These are phyloP conservation scores for Chaetomium olivaceum DNA, from an alignment of 2,329 filamentous ascomycete species.

Conservation along the genomic window DNA sequence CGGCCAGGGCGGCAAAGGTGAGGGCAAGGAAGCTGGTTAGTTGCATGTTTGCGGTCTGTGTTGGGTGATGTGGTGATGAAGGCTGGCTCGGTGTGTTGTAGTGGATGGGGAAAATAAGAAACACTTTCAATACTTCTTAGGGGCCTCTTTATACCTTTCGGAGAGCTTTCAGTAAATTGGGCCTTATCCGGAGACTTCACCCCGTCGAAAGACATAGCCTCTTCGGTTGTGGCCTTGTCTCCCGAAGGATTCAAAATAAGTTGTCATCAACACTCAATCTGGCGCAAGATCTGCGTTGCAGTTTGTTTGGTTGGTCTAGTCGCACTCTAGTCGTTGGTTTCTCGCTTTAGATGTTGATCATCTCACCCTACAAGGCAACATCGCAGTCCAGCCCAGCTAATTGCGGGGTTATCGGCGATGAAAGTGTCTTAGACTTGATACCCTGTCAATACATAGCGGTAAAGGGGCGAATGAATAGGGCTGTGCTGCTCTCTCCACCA, in stretches of 20 bases:
- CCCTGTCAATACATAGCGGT: background rate
- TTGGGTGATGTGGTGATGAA: background rate
- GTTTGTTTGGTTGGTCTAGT: background rate
- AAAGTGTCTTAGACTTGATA: background rate
- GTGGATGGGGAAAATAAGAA: background rate
- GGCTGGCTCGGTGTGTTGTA: background rate
- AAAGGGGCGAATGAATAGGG: background rate
- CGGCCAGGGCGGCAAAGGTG: slow-evolving; percentile 2
- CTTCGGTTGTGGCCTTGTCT: background rate
- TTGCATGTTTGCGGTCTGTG: slow-evolving; percentile 2
- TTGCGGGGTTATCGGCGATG: background rate
- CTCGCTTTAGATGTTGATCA: background rate
- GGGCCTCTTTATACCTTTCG: background rate
- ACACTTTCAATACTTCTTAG: background rate
- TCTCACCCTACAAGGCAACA: background rate
- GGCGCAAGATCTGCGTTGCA: background rate
- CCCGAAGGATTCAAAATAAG: background rate
- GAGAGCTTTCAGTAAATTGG: background rate
- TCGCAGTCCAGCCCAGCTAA: background rate
- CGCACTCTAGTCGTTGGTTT: background rate
- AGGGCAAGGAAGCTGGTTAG: background rate
- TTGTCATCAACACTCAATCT: background rate
- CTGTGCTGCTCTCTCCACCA: background rate
- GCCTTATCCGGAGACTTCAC: background rate
- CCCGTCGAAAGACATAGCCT: background rate